Evolutionary conservation across 441 rosid genomes (phyloP).

Genomic region (Breynia disticha): DNA sequence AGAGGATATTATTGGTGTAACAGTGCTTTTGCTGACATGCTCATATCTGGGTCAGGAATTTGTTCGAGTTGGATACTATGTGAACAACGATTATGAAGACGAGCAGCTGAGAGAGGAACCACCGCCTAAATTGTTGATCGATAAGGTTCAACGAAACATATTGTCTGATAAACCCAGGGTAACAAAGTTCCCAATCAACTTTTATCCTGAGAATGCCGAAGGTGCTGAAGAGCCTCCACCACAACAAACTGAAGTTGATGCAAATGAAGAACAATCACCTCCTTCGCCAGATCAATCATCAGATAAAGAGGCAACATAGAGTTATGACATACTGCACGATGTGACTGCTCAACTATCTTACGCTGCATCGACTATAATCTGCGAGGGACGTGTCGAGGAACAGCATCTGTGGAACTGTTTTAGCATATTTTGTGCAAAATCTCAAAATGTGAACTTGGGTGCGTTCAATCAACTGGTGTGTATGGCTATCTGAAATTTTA

Average conservation of each 20-base stretch:
- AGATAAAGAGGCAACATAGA: constrained; percentile 23
- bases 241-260: constrained; percentile 30
- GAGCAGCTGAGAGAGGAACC: constrained; percentile 74
- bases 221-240: constrained; percentile 32
- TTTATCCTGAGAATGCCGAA: constrained; percentile 49
- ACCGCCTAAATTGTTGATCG: constrained; percentile 48
- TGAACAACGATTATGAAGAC: constrained; percentile 68
- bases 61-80: constrained; percentile 62
- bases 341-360: neutral
- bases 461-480: neutral
- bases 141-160: constrained; percentile 62
- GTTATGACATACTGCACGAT: neutral
- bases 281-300: constrained; percentile 22
- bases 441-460: neutral
- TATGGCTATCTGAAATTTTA: neutral
- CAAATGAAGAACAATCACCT: constrained; percentile 21
- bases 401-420: constrained; percentile 1
- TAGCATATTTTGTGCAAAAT: constrained; percentile 7
- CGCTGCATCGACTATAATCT: neutral
- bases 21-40: constrained; percentile 65
- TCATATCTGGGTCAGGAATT: constrained; percentile 70
- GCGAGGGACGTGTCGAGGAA: constrained; percentile 8
- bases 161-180: constrained; percentile 69
- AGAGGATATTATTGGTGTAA: constrained; percentile 73
- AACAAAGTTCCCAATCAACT: constrained; percentile 72